Conservation (phyloP, 176 grass and related monocot species). For the Oryza australiensis region DNA sequence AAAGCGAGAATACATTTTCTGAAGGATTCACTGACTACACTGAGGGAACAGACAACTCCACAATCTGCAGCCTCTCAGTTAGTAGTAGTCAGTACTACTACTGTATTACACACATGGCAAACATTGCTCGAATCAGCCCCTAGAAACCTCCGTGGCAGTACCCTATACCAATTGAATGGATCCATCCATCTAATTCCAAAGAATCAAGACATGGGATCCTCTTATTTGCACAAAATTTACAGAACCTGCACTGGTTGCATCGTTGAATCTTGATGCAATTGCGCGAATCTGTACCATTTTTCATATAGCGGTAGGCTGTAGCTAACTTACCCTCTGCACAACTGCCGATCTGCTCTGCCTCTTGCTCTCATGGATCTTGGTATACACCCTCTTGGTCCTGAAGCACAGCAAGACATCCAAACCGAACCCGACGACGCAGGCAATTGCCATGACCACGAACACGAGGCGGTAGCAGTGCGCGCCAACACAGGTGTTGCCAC, state of each 20-base stretch:
- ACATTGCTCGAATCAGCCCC: background rate
- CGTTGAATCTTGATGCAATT: background rate
- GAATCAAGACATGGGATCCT: background rate
- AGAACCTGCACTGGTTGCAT: background rate
- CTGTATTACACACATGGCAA: background rate
- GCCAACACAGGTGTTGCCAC: constrained; percentile 85
- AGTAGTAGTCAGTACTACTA: background rate
- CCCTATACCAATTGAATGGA: constrained; percentile 19
- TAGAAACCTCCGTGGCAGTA: background rate
- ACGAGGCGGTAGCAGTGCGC: constrained; percentile 91
- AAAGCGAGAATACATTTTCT: background rate
- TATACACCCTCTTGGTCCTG: constrained; percentile 72
- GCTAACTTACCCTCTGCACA: constrained; percentile 33
- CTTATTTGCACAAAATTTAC: constrained; percentile 15
- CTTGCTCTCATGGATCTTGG: constrained; percentile 81
- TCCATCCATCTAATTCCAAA: background rate
- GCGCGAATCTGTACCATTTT: background rate
- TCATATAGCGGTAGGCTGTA: no score
- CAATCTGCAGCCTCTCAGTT: background rate
- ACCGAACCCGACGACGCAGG: constrained; percentile 65
- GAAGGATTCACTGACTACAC: background rate
- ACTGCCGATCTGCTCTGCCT: constrained; percentile 26
- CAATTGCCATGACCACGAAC: constrained; percentile 74
- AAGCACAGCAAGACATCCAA: constrained; percentile 71
- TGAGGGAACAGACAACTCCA: background rate